These are phyloP conservation scores for Talaromyces adpressus DNA, from an alignment of 495 filamentous ascomycete genomes.

Conservation along the genomic window DNA sequence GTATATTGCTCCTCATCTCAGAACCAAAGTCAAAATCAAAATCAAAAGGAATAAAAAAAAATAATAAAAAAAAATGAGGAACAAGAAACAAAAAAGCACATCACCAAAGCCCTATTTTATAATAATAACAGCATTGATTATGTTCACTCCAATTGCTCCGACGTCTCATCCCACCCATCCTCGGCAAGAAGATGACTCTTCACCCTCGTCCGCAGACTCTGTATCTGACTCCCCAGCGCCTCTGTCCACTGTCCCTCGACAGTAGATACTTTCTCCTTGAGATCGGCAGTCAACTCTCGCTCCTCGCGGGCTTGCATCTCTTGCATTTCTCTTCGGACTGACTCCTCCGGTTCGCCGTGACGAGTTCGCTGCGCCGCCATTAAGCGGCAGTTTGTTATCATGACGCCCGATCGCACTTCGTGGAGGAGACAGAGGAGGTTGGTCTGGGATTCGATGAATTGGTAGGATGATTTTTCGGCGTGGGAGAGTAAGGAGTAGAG, in stretches of 20 bases:
- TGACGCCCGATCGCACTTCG: slow-evolving; percentile 78
- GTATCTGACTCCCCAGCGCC: slow-evolving; percentile 54
- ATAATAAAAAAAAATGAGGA: slow-evolving; percentile 15
- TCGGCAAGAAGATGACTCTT: slow-evolving; percentile 57
- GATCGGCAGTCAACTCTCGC: slow-evolving; percentile 64
- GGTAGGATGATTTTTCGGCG: slow-evolving; percentile 84
- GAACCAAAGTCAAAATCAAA: neutral
- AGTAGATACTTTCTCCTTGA: slow-evolving; percentile 84
- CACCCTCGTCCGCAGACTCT: slow-evolving; percentile 48
- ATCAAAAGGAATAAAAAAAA: too few relatives aligned
- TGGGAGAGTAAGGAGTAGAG: slow-evolving; percentile 75
- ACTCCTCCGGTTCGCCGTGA: slow-evolving; percentile 45
- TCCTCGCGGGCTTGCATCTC: slow-evolving; percentile 59
- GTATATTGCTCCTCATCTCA: slow-evolving; percentile 6
- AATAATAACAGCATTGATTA: slow-evolving; percentile 4
- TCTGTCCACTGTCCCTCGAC: slow-evolving; percentile 85
- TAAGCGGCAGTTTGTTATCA: slow-evolving; percentile 47
- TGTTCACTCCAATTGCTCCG: slow-evolving; percentile 34
- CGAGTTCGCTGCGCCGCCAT: slow-evolving; percentile 52
- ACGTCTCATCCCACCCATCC: slow-evolving; percentile 64
- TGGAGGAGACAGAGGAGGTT: slow-evolving; percentile 91
- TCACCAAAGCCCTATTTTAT: slow-evolving; percentile 13
- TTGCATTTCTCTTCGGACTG: slow-evolving; percentile 48
- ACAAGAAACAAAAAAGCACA: slow-evolving; percentile 12
- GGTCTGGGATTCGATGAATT: slow-evolving; percentile 92